phyloP scores from a whole-genome alignment of 1,139 yeast species.

The Sugiyamaella paludigena region DNA sequence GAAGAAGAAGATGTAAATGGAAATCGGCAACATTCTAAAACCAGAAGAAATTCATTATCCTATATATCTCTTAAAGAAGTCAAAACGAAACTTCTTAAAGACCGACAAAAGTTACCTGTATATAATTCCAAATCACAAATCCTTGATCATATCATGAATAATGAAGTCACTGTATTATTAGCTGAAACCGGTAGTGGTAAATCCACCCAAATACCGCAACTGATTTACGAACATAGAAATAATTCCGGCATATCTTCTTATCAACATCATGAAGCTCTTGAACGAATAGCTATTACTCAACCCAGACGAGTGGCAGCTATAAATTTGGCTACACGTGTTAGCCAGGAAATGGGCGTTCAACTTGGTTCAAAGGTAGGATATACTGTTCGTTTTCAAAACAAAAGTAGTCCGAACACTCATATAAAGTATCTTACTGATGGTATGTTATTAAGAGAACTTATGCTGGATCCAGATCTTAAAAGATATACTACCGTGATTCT shows the following conservation, averaged over 20 bases:
- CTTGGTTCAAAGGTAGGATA: constrained; percentile 87
- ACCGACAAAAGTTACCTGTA: constrained; percentile 57
- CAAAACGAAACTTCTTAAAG: constrained; percentile 40
- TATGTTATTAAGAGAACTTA: constrained; percentile 88
- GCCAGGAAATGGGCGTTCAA: constrained; percentile 71
- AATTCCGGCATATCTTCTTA: no score
- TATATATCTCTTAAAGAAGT: background rate
- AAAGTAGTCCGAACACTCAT: constrained; percentile 51
- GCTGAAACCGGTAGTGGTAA: constrained; percentile 99
- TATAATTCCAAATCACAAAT: constrained; percentile 68
- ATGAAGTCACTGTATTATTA: constrained; percentile 74
- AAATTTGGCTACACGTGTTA: constrained; percentile 86
- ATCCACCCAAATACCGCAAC: constrained; percentile 92
- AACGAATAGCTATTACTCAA: constrained; percentile 85
- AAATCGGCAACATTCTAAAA: background rate
- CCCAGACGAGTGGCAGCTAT: constrained; percentile 98
- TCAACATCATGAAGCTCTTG: constrained; percentile 40
- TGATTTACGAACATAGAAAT: constrained; percentile 40
- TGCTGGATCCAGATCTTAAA: constrained; percentile 64
- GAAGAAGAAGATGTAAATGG: constrained; percentile 37
- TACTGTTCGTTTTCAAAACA: constrained; percentile 81
- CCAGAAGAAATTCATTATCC: background rate
- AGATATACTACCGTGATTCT: constrained; percentile 76
- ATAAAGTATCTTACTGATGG: constrained; percentile 93
- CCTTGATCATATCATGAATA: constrained; percentile 50